Percentiles rank a stretch among this genome's conserved stretches.
These are phyloP conservation scores for Dimargaris cristalligena DNA, from an alignment of 192 early-diverging fungal genomes.

Conservation along the genomic window DNA sequence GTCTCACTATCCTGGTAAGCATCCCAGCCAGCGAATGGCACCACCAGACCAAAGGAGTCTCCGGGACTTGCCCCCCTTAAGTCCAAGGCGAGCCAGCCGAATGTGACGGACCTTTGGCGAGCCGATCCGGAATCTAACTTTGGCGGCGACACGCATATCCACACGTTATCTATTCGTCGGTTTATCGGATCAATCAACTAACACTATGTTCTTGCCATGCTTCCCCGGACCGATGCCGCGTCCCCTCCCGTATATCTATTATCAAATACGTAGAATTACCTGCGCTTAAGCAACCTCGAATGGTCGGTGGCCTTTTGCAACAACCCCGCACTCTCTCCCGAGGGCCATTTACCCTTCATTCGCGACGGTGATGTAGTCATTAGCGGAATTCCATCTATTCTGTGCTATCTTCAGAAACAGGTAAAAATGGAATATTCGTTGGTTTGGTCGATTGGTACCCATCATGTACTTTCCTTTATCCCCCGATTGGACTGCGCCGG, in stretches of 20 bases:
- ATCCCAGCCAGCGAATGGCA: not conserved
- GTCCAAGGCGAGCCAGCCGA: not conserved
- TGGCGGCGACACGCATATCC: not conserved
- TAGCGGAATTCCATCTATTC: not conserved
- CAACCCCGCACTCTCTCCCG: not conserved
- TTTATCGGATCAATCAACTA: not conserved
- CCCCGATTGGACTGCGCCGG: too few relatives aligned
- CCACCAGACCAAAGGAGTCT: too few relatives aligned
- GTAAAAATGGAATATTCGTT: not conserved
- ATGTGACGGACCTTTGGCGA: too few relatives aligned
- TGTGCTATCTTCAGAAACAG: not conserved
- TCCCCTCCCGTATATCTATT: not conserved
- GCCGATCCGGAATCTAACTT: too few relatives aligned
- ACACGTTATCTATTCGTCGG: not conserved
- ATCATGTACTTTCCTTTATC: too few relatives aligned
- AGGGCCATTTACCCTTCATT: not conserved
- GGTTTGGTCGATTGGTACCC: too few relatives aligned
- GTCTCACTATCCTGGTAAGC: not conserved
- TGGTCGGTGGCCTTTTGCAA: not conserved
- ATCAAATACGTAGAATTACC: not conserved
- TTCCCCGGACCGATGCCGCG: not conserved
- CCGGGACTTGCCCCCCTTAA: not conserved
- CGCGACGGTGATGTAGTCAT: not conserved
- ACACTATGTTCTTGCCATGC: not conserved
- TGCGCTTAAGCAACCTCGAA: not conserved